A percentile compares a stretch with the other conserved stretches of the same genome.
These are phyloP conservation scores for Hypomyces perniciosus DNA, from an alignment of 2,329 filamentous ascomycete genomes.

Conservation along the genomic window DNA sequence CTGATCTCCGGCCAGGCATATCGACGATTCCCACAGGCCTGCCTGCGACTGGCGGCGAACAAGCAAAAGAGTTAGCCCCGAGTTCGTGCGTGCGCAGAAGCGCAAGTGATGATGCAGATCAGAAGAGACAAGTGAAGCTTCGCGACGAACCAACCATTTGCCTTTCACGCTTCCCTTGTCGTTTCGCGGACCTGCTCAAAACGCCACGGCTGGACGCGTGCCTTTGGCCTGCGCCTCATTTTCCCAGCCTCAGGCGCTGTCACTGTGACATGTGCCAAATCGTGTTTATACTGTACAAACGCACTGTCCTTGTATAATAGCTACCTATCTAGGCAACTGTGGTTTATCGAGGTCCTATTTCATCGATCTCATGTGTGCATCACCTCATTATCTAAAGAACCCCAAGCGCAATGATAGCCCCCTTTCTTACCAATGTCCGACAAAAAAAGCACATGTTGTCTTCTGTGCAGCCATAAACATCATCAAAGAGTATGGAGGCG, in stretches of 20 bases:
- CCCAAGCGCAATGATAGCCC: not conserved
- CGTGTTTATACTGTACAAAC: not conserved
- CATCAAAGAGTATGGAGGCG: too few relatives aligned
- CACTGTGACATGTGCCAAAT: not conserved
- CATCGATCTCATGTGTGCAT: not conserved
- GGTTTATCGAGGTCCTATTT: not conserved
- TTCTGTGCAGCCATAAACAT: too few relatives aligned
- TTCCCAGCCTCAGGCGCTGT: not conserved
- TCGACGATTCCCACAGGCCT: not conserved
- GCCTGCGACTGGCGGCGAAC: not conserved
- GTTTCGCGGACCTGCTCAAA: not conserved
- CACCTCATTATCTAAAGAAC: not conserved
- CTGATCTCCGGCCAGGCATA: constrained; percentile 42
- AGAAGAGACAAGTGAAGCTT: not conserved
- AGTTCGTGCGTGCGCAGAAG: too few relatives aligned
- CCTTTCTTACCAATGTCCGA: too few relatives aligned
- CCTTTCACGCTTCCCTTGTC: not conserved
- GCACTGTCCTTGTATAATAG: not conserved
- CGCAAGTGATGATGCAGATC: too few relatives aligned
- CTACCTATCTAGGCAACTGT: too few relatives aligned
- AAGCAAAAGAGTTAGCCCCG: too few relatives aligned
- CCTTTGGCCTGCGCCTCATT: not conserved
- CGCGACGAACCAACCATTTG: not conserved
- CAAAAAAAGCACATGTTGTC: too few relatives aligned
- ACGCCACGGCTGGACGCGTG: not conserved